A percentile compares a stretch with the other conserved stretches of the same genome.
These are phyloP conservation scores for Apiospora sp. DNA, from an alignment of 2,329 filamentous ascomycete species.

Conservation along the genomic window DNA sequence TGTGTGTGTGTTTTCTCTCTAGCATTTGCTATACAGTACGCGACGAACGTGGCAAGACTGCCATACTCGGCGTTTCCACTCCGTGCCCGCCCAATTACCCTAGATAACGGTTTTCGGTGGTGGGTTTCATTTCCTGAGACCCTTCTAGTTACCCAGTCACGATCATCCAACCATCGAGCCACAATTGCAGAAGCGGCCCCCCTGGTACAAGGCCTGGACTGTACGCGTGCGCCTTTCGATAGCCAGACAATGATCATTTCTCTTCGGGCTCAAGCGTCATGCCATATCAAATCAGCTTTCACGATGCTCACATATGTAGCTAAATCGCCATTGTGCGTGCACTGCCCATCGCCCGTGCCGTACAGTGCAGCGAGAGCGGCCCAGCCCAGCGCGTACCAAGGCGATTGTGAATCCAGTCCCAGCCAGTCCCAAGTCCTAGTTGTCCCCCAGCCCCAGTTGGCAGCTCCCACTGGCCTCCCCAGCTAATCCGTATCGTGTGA, in stretches of 20 bases:
- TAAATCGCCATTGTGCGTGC: background rate
- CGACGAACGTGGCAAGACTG: constrained; percentile 8
- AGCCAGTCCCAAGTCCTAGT: background rate
- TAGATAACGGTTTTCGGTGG: constrained; percentile 20
- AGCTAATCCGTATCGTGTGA: constrained; percentile 19
- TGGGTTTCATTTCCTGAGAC: constrained; percentile 22
- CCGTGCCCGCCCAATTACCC: constrained; percentile 20
- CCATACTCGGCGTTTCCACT: constrained; percentile 21
- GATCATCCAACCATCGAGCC: constrained; percentile 20
- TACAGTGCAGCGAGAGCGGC: background rate
- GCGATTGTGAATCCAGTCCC: background rate
- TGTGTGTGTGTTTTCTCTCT: no score
- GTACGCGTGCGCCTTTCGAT: constrained; percentile 3
- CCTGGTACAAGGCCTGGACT: background rate
- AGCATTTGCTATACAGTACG: constrained; percentile 4
- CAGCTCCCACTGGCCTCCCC: background rate
- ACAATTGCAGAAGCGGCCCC: constrained; percentile 11
- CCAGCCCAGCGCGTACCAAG: background rate
- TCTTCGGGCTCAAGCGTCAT: constrained; percentile 9
- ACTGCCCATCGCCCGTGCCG: constrained; percentile 14
- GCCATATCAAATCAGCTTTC: constrained; percentile 20
- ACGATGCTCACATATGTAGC: no score
- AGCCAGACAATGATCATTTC: constrained; percentile 18
- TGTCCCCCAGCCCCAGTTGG: background rate
- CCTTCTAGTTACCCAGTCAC: constrained; percentile 21